These are phyloP conservation scores for Hylodesmum podocarpum DNA, from an alignment of 306 rosid species.

Conservation along the genomic window DNA sequence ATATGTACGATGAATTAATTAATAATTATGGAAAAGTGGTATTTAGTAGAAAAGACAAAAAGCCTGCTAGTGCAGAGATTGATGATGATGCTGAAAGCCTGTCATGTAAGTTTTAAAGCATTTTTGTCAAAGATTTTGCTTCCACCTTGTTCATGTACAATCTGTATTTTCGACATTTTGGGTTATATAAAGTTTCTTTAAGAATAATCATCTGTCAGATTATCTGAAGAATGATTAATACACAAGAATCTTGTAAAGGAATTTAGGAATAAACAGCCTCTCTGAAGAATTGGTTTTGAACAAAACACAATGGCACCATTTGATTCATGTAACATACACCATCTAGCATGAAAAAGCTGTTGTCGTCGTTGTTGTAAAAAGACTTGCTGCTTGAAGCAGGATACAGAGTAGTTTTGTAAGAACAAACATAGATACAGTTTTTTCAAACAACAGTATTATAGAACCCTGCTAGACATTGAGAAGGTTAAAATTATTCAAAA, in stretches of 20 bases:
- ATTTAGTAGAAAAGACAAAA: slow-evolving; percentile 59
- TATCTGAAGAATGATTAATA: neutral
- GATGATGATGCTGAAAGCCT: slow-evolving; percentile 96
- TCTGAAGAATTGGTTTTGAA: neutral
- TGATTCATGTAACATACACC: neutral
- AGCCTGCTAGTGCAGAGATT: slow-evolving; percentile 65
- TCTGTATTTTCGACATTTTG: neutral
- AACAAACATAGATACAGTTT: neutral
- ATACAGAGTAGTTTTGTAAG: neutral
- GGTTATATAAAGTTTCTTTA: neutral
- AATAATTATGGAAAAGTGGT: slow-evolving; percentile 85
- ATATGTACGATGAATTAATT: slow-evolving; percentile 83
- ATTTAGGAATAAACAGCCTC: neutral
- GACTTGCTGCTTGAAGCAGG: neutral
- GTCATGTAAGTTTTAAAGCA: slow-evolving; percentile 63
- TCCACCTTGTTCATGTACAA: neutral
- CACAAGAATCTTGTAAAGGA: neutral
- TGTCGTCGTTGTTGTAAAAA: neutral
- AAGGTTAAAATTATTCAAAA: neutral
- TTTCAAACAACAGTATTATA: neutral
- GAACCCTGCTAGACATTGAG: neutral
- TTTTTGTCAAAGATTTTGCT: neutral
- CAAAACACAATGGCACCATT: neutral
- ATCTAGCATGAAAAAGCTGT: neutral
- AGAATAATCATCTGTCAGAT: neutral